These are phyloP conservation scores for Artemisia tridentata DNA, from an alignment of 129 eudicot species.

Conservation along the genomic window DNA sequence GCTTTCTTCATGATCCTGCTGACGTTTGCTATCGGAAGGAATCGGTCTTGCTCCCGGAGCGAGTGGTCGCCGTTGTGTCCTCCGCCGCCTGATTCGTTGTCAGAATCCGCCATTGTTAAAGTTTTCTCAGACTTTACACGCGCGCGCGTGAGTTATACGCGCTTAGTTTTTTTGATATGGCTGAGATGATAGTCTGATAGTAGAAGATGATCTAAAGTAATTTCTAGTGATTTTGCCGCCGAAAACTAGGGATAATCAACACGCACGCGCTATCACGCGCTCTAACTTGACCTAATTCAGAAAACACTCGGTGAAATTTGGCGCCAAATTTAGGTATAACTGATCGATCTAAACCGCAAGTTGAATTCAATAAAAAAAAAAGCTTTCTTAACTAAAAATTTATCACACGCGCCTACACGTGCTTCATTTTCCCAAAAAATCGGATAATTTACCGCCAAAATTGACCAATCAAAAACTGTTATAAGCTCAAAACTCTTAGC, in stretches of 20 bases:
- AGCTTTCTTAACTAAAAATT: no score
- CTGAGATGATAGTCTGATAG: no score
- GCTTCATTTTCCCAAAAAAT: background rate
- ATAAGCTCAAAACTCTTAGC: background rate
- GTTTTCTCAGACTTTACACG: no score
- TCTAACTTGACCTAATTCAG: background rate
- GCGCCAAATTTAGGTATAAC: background rate
- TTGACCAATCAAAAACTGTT: background rate
- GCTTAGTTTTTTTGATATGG: no score
- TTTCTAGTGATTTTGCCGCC: background rate
- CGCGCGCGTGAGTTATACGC: background rate
- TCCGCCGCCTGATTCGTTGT: slow-evolving; percentile 62
- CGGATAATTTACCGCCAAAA: background rate
- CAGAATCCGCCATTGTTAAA: slow-evolving; percentile 58
- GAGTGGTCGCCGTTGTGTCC: slow-evolving; percentile 49
- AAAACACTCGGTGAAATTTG: background rate
- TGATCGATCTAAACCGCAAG: no score
- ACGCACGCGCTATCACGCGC: background rate
- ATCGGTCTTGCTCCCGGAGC: slow-evolving; percentile 61
- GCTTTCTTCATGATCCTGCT: slow-evolving; percentile 76
- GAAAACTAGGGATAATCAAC: background rate
- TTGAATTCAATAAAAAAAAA: no score
- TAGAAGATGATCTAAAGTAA: background rate
- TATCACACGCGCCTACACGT: background rate
- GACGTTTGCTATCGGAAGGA: slow-evolving; percentile 71